Evolutionary conservation across 345 rosid genomes (phyloP).

Genomic region (Salix exigua): DNA sequence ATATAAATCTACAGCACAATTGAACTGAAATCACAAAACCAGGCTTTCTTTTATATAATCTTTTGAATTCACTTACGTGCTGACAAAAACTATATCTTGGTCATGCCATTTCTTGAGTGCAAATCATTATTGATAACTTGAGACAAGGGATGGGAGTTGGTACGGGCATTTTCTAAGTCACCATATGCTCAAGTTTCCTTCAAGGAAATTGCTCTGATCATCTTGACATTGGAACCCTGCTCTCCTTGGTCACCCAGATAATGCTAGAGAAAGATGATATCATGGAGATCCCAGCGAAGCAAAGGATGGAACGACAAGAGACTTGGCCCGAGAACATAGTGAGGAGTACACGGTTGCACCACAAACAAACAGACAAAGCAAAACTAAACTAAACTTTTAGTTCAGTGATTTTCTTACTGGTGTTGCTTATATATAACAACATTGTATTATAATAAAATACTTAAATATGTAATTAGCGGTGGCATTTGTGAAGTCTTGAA

Average conservation of each 20-base stretch:
- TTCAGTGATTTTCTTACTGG: no score
- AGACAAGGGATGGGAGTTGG: not conserved
- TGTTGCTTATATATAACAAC: no score
- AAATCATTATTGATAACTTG: no score
- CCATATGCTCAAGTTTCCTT: not conserved
- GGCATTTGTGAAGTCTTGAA: no score
- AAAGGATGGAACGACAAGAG: no score
- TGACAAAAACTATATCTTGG: not conserved
- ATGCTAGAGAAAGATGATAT: conserved; percentile 84
- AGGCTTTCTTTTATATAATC: not conserved
- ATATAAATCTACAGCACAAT: not conserved
- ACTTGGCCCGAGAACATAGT: no score
- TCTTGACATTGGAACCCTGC: not conserved
- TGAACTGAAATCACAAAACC: not conserved
- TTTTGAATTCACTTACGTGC: not conserved
- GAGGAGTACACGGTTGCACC: no score
- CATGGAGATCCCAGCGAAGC: no score
- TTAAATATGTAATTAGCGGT: no score
- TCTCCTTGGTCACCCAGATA: conserved; percentile 35
- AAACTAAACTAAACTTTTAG: no score
- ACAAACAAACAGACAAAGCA: no score
- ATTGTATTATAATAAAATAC: no score
- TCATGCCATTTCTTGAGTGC: not conserved
- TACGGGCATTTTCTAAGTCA: not conserved
- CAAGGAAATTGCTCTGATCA: not conserved